Conservation (phyloP, 805 yeast species). For the Candida silvicultrix region DNA sequence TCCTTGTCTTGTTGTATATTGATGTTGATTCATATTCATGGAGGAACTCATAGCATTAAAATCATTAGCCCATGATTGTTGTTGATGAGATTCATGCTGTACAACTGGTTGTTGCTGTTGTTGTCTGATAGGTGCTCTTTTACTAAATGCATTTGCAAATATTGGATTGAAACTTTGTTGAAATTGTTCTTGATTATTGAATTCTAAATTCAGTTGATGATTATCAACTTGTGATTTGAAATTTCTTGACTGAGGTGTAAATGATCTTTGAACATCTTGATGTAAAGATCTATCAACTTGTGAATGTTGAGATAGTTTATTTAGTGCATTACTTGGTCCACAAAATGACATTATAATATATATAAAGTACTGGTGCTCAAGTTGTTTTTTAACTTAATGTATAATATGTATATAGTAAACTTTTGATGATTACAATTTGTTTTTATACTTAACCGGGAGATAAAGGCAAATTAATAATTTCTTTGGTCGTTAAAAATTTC, state of each 20-base stretch:
- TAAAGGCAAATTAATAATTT: no score
- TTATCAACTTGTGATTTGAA: background rate
- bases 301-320: slow-evolving; percentile 19
- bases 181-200: background rate
- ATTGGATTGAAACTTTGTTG: background rate
- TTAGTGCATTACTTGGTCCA: slow-evolving; percentile 23
- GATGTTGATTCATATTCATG: background rate
- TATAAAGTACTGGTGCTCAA: no score
- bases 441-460: no score
- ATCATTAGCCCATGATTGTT: background rate
- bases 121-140: background rate
- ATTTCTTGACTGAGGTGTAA: background rate
- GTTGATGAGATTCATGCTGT: slow-evolving; percentile 3
- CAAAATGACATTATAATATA: slow-evolving; percentile 10
- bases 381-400: no score
- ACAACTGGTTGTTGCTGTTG: slow-evolving; percentile 1
- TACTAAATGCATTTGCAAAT: background rate
- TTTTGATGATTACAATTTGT: no score
- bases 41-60: background rate
- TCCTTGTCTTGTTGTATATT: slow-evolving; percentile 3
- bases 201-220: background rate
- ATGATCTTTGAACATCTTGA: background rate
- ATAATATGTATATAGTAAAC: no score
- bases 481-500: no score
- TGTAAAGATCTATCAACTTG: slow-evolving; percentile 1